These are phyloP conservation scores for Aschersonia sp. DNA, from an alignment of 2,329 filamentous ascomycete genomes.

Conservation along the genomic window DNA sequence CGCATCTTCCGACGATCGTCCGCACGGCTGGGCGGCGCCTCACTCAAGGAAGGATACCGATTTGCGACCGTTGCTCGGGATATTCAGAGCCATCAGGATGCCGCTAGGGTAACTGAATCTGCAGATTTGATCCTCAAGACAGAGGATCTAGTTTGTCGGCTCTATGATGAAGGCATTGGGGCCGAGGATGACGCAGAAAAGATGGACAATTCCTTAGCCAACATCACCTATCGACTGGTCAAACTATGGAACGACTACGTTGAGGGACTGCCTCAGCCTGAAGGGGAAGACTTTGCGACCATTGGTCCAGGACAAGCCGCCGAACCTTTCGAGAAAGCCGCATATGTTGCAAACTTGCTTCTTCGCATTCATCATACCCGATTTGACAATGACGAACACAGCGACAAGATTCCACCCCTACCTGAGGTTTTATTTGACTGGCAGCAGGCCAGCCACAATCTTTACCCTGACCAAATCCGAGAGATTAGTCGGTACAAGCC, in stretches of 20 bases:
- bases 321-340: slow-evolving; percentile 57
- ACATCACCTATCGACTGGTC: slow-evolving; percentile 34
- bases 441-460: slow-evolving; percentile 62
- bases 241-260: slow-evolving; percentile 41
- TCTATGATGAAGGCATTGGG: slow-evolving; percentile 49
- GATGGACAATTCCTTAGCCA: slow-evolving; percentile 40
- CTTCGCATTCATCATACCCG: slow-evolving; percentile 63
- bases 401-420: slow-evolving; percentile 36
- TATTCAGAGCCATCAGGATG: slow-evolving; percentile 40
- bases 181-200: slow-evolving; percentile 38
- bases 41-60: slow-evolving; percentile 41
- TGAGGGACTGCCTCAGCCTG: slow-evolving; percentile 29
- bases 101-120: slow-evolving; percentile 51
- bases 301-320: slow-evolving; percentile 51
- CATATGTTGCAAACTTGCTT: slow-evolving; percentile 63
- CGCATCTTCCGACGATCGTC: slow-evolving; percentile 38
- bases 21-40: slow-evolving; percentile 24
- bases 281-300: slow-evolving; percentile 40
- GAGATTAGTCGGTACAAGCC: slow-evolving; percentile 49
- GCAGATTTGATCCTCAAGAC: slow-evolving; percentile 60
- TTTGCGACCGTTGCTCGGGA: slow-evolving; percentile 61
- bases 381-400: slow-evolving; percentile 21
- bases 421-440: slow-evolving; percentile 73
- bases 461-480: slow-evolving; percentile 52
- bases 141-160: slow-evolving; percentile 51